Evolutionary conservation across 2,329 filamentous ascomycete genomes (phyloP), one percentile per base, ranked within the genome.

Genomic region (Fusarium sp.): DNA sequence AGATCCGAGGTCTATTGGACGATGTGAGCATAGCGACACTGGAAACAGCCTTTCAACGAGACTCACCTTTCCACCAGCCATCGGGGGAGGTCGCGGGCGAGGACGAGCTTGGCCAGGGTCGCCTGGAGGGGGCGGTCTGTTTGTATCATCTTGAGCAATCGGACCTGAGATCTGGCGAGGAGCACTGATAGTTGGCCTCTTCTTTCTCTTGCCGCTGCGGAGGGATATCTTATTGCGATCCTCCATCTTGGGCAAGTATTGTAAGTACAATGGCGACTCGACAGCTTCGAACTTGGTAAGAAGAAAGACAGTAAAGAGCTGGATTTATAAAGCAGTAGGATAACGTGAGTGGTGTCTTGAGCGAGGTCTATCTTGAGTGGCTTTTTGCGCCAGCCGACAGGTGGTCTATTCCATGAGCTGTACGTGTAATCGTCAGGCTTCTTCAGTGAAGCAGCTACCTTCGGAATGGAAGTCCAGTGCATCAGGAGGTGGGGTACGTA

Each of bases 1-100:
- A 98, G 87, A 82, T 99, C 96, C 30, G 89, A 89, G 3, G 90
- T 92, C 89, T 91, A 81, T 8, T 47, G 30, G 57, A 32, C 77
- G 74, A 50, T 20, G 61, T 78, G 17, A 77, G 73, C 36, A 73
- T 74, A 48, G 41, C 22, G 18, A 56, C 22, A 56, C 52, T 67
- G 41, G 73, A 61, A 32, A 36, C 17, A 41, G 18, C 39, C 47
- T 41, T 42, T 41, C 42, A 42, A 70, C 65, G 47, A 48, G 65
- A 50, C 82, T 64, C 77, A 89, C 89, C 85, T 91, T 91, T 77
- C 88, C 89, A 58, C 89, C 86, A 48, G 84, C 84, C 66, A 84
- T 81, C 41, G 88, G 88, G 17, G 86, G 86, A 39, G 86, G 86
- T 42, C 87, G 85, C 28, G 82, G 80, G 32, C 83, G 83, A 70